Evolutionary conservation across 257 asterid genomes (phyloP).

Genomic region (Penstemon newberryi): DNA sequence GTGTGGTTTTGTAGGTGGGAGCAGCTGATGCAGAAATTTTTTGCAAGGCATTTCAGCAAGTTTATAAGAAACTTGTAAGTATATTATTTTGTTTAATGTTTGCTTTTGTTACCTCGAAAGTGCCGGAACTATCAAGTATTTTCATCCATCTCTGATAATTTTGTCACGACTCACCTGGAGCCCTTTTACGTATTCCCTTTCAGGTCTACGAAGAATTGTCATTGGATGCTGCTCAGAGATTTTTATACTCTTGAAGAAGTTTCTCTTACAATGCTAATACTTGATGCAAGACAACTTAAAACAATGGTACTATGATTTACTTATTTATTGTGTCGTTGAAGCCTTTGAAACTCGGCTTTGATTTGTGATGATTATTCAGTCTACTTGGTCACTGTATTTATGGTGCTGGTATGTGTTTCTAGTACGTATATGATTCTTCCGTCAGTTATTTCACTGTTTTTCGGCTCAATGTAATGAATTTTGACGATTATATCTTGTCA

Average conservation of each 20-base stretch:
- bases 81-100: slow-evolving; percentile 10
- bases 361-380: slow-evolving; percentile 18
- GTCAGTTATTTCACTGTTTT: not conserved
- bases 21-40: slow-evolving; percentile 69
- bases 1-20: slow-evolving; percentile 49
- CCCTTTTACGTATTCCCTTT: slow-evolving; percentile 16
- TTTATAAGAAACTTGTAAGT: slow-evolving; percentile 69
- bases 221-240: slow-evolving; percentile 56
- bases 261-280: slow-evolving; percentile 5
- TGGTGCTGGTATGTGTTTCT: not conserved
- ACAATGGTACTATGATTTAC: not conserved
- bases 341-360: slow-evolving; percentile 12
- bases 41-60: slow-evolving; percentile 72
- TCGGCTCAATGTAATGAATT: not conserved
- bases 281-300: not conserved
- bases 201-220: slow-evolving; percentile 75
- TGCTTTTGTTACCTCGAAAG: slow-evolving; percentile 17
- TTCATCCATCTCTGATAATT: not conserved
- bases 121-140: not conserved
- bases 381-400: not conserved
- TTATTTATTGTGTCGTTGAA: slow-evolving; percentile 7
- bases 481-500: not conserved
- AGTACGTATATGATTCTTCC: not conserved
- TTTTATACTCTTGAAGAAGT: slow-evolving; percentile 35
- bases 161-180: not conserved